phyloP scores from a whole-genome alignment of 331 rosid species.

The Malus hybrid region DNA sequence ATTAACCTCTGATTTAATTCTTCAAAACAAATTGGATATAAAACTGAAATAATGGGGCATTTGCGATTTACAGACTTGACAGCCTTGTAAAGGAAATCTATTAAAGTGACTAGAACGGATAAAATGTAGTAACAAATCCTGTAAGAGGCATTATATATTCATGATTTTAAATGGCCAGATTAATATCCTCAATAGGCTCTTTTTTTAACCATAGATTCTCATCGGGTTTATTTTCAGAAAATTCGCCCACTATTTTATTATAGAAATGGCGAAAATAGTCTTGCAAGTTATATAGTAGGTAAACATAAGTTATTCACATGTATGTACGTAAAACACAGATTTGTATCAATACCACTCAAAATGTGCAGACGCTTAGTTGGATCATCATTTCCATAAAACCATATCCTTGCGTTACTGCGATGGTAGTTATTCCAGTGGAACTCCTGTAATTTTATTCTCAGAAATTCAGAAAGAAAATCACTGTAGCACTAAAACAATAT shows the following conservation, averaged over 20 bases:
- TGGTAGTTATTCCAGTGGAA: slow-evolving; percentile 87
- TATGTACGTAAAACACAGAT: neutral
- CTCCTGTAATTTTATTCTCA: slow-evolving; percentile 40
- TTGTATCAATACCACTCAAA: slow-evolving; percentile 50
- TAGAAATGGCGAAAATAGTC: neutral
- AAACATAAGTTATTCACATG: neutral
- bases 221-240: neutral
- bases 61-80: neutral
- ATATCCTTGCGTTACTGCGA: slow-evolving; percentile 81
- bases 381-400: slow-evolving; percentile 98
- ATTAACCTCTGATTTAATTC: neutral
- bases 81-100: neutral
- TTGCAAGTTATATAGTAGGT: neutral
- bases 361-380: slow-evolving; percentile 80
- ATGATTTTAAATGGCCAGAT: neutral
- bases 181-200: neutral
- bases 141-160: neutral
- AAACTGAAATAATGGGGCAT: neutral
- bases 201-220: neutral
- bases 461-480: no score
- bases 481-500: neutral
- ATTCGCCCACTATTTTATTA: neutral
- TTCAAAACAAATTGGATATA: neutral
- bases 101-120: neutral
- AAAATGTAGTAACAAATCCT: neutral